Conservation (phyloP, 805 yeast genomes). For the Danielia oregonensis region DNA sequence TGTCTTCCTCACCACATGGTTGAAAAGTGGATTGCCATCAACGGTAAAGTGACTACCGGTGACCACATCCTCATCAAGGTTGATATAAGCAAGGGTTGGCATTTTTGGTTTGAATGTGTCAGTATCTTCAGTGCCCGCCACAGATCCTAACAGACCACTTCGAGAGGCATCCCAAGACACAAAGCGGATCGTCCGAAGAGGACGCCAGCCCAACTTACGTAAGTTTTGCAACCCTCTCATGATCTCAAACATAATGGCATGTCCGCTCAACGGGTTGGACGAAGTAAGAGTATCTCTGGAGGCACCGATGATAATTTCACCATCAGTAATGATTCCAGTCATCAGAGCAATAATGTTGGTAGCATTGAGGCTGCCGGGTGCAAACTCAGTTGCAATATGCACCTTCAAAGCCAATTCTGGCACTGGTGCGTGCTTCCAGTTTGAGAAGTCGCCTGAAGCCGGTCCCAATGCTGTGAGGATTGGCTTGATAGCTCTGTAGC, state of each 20-base stretch:
- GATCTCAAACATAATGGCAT: slow-evolving; percentile 37
- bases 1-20: slow-evolving; percentile 25
- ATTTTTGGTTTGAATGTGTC: slow-evolving; percentile 16
- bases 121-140: slow-evolving; percentile 19
- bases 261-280: slow-evolving; percentile 36
- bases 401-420: slow-evolving; percentile 8
- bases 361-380: slow-evolving; percentile 3
- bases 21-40: slow-evolving; percentile 34
- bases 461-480: slow-evolving; percentile 11
- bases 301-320: slow-evolving; percentile 38
- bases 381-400: slow-evolving; percentile 4
- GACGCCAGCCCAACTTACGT: slow-evolving; percentile 38
- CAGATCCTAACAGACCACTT: slow-evolving; percentile 32
- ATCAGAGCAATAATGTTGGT: slow-evolving; percentile 31
- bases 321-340: slow-evolving; percentile 37
- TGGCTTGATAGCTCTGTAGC: slow-evolving; percentile 11
- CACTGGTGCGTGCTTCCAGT: slow-evolving; percentile 11
- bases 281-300: slow-evolving; percentile 36
- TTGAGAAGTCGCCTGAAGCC: slow-evolving; percentile 5
- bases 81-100: slow-evolving; percentile 33
- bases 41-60: slow-evolving; percentile 35
- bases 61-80: slow-evolving; percentile 37
- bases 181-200: slow-evolving; percentile 36
- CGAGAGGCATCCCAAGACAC: slow-evolving; percentile 40
- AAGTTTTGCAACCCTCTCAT: slow-evolving; percentile 33